Evolutionary conservation across 2,329 filamentous ascomycete species (phyloP), one percentile per base, ranked within the genome.

Genomic region (Botrytis cinerea): DNA sequence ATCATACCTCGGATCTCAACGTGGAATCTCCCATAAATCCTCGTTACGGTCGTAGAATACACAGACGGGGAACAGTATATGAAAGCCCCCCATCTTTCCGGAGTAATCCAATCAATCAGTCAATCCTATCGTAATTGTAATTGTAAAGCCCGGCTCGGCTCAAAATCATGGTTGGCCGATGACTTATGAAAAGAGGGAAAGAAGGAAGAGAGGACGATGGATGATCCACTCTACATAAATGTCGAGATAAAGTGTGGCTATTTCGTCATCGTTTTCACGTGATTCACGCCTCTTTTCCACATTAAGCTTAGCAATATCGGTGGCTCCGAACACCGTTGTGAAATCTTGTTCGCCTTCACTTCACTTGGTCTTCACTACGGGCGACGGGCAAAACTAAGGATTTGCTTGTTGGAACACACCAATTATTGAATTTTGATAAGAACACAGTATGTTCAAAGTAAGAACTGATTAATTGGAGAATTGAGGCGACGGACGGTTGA

Each of bases 171-270:
- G 32, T 67, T 67, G 32, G 64, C 22, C 25, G 32, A 20, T 35
- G 25, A 67, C 32, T 51, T 51, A 25, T 51, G 32, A 40, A 16
- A 38, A 18, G 35, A 40, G 7, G 51, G n/a, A 57, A 57, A 32
- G 51, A 18, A 18, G 51, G 51, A 28, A 57, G 14, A 57, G 51
- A 57, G n/a, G n/a, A 12, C 28, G n/a, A 51, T n/a, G 51, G 61
- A 63, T 38, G 45, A 67, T 67, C 63, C 45, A 67, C 45, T 51
- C 12, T 32, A 20, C 14, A 14, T 5, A 25, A 54, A 51, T 67
- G 64, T 54, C 64, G 46, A 67, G 35, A 67, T 67, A 54, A 54
- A 25, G 38, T 67, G 32, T 57, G 51, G 51, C 51, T 57, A 67
- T 51, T 48, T 40, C 64, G 64, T 54, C 64, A 67, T 54, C 2